A percentile compares a stretch with the other conserved stretches of the same genome.
phyloP scores from a whole-genome alignment of 176 grass and related monocot species.

The Tillandsia fasciculata region DNA sequence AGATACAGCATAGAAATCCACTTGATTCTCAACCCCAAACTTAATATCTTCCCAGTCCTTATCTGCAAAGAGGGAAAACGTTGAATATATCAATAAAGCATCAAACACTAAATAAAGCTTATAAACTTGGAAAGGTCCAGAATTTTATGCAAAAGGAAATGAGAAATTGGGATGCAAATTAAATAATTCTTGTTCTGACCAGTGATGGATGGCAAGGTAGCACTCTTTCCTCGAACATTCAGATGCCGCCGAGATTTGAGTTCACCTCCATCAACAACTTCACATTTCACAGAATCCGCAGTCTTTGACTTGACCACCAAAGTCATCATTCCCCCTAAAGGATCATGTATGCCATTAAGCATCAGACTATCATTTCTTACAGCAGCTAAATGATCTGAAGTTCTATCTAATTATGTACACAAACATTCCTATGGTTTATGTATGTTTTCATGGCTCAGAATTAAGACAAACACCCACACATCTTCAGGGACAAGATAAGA shows the following conservation, averaged over 20 bases:
- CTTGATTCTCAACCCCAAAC: slow-evolving; percentile 96
- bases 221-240: slow-evolving; percentile 97
- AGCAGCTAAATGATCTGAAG: slow-evolving; percentile 4
- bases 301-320: slow-evolving; percentile 79
- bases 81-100: neutral
- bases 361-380: slow-evolving; percentile 2
- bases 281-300: slow-evolving; percentile 87
- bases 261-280: slow-evolving; percentile 97
- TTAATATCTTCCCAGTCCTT: slow-evolving; percentile 99
- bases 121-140: too few species aligned
- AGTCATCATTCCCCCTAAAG: slow-evolving; percentile 99
- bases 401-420: too few species aligned
- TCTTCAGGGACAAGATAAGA: too few species aligned
- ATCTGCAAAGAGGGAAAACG: slow-evolving; percentile 44
- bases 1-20: slow-evolving; percentile 98
- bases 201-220: slow-evolving; percentile 94
- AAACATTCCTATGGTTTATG: too few species aligned
- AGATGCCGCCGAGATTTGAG: slow-evolving; percentile 91
- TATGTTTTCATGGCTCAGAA: too few species aligned
- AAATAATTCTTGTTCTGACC: slow-evolving; percentile 34
- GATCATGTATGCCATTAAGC: slow-evolving; percentile 10
- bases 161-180: neutral
- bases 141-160: too few species aligned
- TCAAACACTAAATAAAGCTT: neutral
- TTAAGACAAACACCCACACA: too few species aligned